These are phyloP conservation scores for Colletotrichum graminicola DNA, from an alignment of 2,329 filamentous ascomycete species.

Conservation along the genomic window DNA sequence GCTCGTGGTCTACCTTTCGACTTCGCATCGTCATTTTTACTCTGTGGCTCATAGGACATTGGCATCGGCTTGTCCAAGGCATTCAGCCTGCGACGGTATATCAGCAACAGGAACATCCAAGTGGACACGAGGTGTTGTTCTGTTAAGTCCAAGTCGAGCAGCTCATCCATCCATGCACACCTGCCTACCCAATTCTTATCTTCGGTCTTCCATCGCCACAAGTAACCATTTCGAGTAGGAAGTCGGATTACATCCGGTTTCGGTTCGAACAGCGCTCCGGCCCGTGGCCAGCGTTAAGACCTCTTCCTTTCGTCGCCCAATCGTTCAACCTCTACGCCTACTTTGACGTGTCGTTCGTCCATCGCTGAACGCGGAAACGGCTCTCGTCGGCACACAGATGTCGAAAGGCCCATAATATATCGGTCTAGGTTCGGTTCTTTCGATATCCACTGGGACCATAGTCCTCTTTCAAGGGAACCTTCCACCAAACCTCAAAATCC, in stretches of 20 bases:
- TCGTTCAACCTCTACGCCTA: background rate
- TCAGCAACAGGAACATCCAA: background rate
- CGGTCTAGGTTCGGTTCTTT: background rate
- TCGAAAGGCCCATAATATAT: background rate
- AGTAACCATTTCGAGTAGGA: background rate
- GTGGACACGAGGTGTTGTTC: background rate
- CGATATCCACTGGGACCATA: background rate
- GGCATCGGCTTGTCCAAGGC: background rate
- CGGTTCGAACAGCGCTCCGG: background rate
- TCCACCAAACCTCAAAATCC: background rate
- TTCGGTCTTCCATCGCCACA: background rate
- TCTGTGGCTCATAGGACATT: background rate
- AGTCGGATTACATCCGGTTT: background rate
- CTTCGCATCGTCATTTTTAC: background rate
- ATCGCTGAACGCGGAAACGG: background rate
- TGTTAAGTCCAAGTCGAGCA: too few relatives aligned
- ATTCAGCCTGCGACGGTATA: too few relatives aligned
- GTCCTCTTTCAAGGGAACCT: slow-evolving; percentile 5
- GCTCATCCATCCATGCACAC: background rate
- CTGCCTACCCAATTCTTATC: background rate
- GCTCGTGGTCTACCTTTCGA: background rate
- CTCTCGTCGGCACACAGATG: background rate
- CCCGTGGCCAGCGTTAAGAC: too few relatives aligned
- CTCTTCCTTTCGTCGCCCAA: background rate
- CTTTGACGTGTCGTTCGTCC: background rate